Percentiles rank a stretch among this genome's conserved stretches.
These are phyloP conservation scores for Taphrina confusa DNA, from an alignment of 1,139 yeast genomes.

Conservation along the genomic window DNA sequence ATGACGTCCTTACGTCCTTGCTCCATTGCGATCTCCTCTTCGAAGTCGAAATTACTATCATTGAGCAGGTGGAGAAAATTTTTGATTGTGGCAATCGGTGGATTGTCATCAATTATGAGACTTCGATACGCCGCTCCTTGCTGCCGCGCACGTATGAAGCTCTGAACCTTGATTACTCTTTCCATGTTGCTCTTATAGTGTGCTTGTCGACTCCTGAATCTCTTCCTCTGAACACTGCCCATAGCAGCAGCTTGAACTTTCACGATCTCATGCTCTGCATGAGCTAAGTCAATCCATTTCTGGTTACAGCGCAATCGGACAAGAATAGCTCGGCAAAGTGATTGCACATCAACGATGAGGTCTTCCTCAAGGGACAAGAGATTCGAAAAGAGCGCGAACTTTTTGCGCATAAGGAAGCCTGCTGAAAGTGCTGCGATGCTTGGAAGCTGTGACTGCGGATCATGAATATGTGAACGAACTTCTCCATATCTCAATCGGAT, in stretches of 20 bases:
- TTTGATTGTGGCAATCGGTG: slow-evolving; percentile 74
- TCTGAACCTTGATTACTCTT: slow-evolving; percentile 70
- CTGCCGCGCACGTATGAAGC: slow-evolving; percentile 65
- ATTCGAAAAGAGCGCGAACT: slow-evolving; percentile 9
- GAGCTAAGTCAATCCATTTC: slow-evolving; percentile 7
- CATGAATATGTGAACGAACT: neutral
- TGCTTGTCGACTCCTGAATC: slow-evolving; percentile 46
- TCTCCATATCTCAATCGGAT: slow-evolving; percentile 16
- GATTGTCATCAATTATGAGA: slow-evolving; percentile 67
- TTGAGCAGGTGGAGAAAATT: slow-evolving; percentile 76
- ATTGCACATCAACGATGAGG: slow-evolving; percentile 28
- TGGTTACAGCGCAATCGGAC: slow-evolving; percentile 41
- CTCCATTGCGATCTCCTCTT: slow-evolving; percentile 71
- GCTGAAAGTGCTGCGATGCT: slow-evolving; percentile 35
- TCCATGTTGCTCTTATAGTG: slow-evolving; percentile 60
- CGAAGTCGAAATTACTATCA: slow-evolving; percentile 71
- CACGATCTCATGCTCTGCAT: slow-evolving; percentile 45
- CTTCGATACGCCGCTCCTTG: slow-evolving; percentile 75
- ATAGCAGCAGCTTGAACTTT: slow-evolving; percentile 45
- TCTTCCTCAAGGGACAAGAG: slow-evolving; percentile 35
- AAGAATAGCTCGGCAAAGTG: slow-evolving; percentile 41
- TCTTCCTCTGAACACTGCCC: slow-evolving; percentile 34
- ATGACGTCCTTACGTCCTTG: slow-evolving; percentile 67
- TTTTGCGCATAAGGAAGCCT: slow-evolving; percentile 37
- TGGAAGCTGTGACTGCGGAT: neutral